Conservation (phyloP, 768 basidiomycete species). For the Rhodocollybia butyracea region DNA sequence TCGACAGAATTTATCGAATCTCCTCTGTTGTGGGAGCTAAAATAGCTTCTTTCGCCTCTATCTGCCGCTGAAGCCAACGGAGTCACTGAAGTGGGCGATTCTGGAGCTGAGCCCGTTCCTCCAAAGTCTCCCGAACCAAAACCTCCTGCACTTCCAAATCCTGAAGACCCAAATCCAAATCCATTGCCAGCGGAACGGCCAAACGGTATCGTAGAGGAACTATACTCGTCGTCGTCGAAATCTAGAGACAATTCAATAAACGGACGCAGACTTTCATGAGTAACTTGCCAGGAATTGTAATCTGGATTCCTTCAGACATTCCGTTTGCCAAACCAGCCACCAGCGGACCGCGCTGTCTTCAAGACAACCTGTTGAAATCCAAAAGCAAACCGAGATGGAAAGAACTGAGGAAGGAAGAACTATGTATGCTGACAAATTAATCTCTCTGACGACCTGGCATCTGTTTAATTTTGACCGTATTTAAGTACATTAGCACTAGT, state of each 20-base stretch:
- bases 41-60: constrained; percentile 57
- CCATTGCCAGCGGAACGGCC: constrained; percentile 50
- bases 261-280: background rate
- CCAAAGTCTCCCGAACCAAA: constrained; percentile 28
- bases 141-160: constrained; percentile 17
- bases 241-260: constrained; percentile 38
- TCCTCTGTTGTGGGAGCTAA: constrained; percentile 64
- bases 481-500: too few relatives aligned
- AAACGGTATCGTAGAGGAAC: constrained; percentile 63
- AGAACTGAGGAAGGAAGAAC: too few relatives aligned
- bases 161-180: constrained; percentile 39
- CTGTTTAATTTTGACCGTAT: too few relatives aligned
- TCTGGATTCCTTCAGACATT: constrained; percentile 48
- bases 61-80: constrained; percentile 39
- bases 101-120: constrained; percentile 41
- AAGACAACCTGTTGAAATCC: background rate
- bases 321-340: background rate
- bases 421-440: too few relatives aligned
- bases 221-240: constrained; percentile 74
- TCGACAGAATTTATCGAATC: constrained; percentile 80
- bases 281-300: constrained; percentile 59
- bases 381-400: background rate
- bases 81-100: constrained; percentile 63
- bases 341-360: background rate
- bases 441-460: too few relatives aligned